Evolutionary conservation across 345 rosid genomes (phyloP), one percentile per base, ranked within the genome.

Genomic region (Hirschfeldia incana): DNA sequence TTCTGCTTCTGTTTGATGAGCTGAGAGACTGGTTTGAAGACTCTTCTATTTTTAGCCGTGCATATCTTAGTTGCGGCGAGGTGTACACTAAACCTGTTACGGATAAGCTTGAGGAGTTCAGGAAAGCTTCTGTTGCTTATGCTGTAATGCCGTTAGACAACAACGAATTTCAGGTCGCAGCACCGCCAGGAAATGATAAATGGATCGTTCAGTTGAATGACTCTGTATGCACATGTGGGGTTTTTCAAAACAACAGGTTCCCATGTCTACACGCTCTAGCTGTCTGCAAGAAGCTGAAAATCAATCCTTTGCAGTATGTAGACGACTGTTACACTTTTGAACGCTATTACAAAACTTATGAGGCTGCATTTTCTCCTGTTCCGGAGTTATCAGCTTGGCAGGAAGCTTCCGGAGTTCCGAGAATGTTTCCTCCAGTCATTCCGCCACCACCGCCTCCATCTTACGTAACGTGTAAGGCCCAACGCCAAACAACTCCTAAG

Each of bases 331-430:
- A 46, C 55, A 46, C 55, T 46, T 4, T 12, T 46, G 55, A 46
- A 64, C 34, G 69, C 17, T 7, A 44, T 39, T 30, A 30, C 62
- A 46, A 30, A 73, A 73, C 76, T 6, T 73, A 62, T 2, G 6
- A 69, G 0, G 69, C 61, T 6, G 15, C 7, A 0, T 46, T 73
- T 12, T 5, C 10, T 63, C 62, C 69, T 9, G 76, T 73, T 46
- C 49, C 21, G 3, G 62, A 73, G 0, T 1, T 73, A 30, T 63
- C 62, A 10, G 30, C 70, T 17, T 73, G 70, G 70, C 69, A 62
- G 0, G 77, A 73, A 73, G 32, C 69, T 62, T 10, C 61, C 0
- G 76, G 69, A 63, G 12, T 73, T 11, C 77, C 77, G 3, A 73
- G 12, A 63, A 29, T 73, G 70, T 49, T 73, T 2, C 76, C 76